These are phyloP conservation scores for Vicia villosa DNA, from an alignment of 306 rosid species.

Conservation along the genomic window DNA sequence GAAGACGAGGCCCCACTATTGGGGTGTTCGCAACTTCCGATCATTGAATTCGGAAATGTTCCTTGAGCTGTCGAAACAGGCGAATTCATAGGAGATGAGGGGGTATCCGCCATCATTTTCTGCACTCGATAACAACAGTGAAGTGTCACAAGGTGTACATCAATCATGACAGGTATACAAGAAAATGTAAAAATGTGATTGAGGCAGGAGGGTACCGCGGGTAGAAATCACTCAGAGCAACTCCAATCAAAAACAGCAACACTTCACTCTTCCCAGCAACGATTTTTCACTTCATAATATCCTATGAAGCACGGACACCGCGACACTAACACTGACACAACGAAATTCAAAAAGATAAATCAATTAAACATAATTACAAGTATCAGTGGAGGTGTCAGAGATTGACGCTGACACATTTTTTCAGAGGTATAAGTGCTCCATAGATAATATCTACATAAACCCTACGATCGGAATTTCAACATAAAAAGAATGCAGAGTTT, in stretches of 20 bases:
- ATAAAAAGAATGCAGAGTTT: conserved; percentile 14
- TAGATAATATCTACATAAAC: conserved; percentile 21
- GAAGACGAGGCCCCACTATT: conserved; percentile 59
- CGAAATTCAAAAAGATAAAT: no score
- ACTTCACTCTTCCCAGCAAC: conserved; percentile 36
- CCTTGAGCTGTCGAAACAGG: conserved; percentile 58
- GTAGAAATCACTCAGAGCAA: conserved; percentile 29
- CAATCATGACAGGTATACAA: no score
- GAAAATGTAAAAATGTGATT: conserved; percentile 13
- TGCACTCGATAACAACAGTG: conserved; percentile 38
- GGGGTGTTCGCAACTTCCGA: conserved; percentile 51
- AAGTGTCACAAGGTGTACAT: conserved; percentile 35
- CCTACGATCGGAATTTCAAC: conserved; percentile 17
- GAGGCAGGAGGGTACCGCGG: conserved; percentile 28
- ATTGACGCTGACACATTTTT: no score
- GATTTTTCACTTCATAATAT: conserved; percentile 21
- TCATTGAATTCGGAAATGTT: no score
- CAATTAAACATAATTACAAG: no score
- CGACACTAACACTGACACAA: no score
- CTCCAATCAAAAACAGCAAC: background rate
- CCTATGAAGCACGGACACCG: no score
- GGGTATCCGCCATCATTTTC: conserved; percentile 40
- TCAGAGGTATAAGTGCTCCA: no score
- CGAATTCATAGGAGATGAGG: conserved; percentile 52
- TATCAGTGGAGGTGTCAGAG: no score